A percentile compares a stretch with the other conserved stretches of the same genome.
Evolutionary conservation across 2,329 filamentous ascomycete species (phyloP).

Genomic region (Simplicillium sp.): DNA sequence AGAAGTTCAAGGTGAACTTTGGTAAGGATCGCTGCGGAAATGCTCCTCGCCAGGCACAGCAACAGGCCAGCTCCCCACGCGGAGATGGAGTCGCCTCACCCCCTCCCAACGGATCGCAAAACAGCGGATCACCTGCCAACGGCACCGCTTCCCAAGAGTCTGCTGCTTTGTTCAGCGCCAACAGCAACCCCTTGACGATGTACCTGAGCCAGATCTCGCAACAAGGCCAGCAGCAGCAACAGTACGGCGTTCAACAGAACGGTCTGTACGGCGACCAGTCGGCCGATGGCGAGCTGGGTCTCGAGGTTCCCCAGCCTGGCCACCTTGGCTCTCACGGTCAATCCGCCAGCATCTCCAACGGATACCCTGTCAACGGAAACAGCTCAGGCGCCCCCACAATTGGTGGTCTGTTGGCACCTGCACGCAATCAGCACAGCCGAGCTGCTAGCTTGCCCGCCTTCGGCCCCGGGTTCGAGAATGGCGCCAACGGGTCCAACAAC

Average conservation of each 20-base stretch:
- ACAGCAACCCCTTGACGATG: slow-evolving; percentile 84
- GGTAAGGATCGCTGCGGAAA: slow-evolving; percentile 98
- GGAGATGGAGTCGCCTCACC: slow-evolving; percentile 51
- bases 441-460: slow-evolving; percentile 80
- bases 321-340: slow-evolving; percentile 53
- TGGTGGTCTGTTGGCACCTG: slow-evolving; percentile 65
- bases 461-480: slow-evolving; percentile 54
- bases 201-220: slow-evolving; percentile 79
- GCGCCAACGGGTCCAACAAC: slow-evolving; percentile 41
- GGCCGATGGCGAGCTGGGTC: slow-evolving; percentile 43
- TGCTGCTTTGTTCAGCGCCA: slow-evolving; percentile 68
- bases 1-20: slow-evolving; percentile 99
- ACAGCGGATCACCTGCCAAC: slow-evolving; percentile 46
- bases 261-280: slow-evolving; percentile 68
- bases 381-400: slow-evolving; percentile 57
- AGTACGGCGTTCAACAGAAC: slow-evolving; percentile 68
- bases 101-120: slow-evolving; percentile 50
- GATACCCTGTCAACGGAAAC: slow-evolving; percentile 44
- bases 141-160: slow-evolving; percentile 47
- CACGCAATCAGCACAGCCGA: slow-evolving; percentile 57
- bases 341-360: slow-evolving; percentile 57
- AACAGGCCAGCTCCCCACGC: slow-evolving; percentile 56
- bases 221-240: slow-evolving; percentile 63
- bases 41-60: slow-evolving; percentile 77
- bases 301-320: slow-evolving; percentile 53